These are phyloP conservation scores for Ustilago sp. DNA, from an alignment of 1,284 basidiomycete species.

Conservation along the genomic window DNA sequence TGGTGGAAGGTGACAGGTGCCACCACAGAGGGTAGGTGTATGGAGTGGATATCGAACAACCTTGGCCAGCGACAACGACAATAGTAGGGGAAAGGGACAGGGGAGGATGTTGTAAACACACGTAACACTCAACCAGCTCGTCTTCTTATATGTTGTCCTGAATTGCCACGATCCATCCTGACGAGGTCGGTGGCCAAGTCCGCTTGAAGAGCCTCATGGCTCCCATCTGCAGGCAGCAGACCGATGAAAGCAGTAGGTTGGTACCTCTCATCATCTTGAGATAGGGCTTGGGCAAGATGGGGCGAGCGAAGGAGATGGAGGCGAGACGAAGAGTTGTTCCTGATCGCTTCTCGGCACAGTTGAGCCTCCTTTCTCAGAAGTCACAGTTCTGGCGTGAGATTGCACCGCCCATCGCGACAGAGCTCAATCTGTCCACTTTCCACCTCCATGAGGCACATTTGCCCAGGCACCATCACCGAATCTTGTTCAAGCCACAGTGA, in stretches of 20 bases:
- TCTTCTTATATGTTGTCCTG: neutral
- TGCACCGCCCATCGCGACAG: neutral
- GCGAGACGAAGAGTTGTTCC: neutral
- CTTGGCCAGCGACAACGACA: neutral
- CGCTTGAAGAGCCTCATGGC: neutral
- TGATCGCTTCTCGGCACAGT: neutral
- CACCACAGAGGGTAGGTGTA: neutral
- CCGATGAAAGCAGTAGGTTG: neutral
- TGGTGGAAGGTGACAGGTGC: neutral
- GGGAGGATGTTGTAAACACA: neutral
- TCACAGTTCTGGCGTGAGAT: constrained; percentile 16
- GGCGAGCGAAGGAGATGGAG: constrained; percentile 3
- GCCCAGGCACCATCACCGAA: neutral
- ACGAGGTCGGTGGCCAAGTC: neutral
- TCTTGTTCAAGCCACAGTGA: constrained; percentile 3
- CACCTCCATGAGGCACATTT: neutral
- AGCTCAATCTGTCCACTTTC: neutral
- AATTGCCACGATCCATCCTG: neutral
- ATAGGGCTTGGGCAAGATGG: neutral
- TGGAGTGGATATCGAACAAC: neutral
- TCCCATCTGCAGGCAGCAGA: neutral
- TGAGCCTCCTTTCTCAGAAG: neutral
- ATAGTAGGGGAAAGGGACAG: neutral
- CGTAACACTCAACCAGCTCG: neutral
- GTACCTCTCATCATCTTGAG: neutral